Percentiles rank a stretch among this genome's conserved stretches.
Evolutionary conservation across 2,329 filamentous ascomycete species (phyloP).

Genomic region (Hypoxylon sp.): DNA sequence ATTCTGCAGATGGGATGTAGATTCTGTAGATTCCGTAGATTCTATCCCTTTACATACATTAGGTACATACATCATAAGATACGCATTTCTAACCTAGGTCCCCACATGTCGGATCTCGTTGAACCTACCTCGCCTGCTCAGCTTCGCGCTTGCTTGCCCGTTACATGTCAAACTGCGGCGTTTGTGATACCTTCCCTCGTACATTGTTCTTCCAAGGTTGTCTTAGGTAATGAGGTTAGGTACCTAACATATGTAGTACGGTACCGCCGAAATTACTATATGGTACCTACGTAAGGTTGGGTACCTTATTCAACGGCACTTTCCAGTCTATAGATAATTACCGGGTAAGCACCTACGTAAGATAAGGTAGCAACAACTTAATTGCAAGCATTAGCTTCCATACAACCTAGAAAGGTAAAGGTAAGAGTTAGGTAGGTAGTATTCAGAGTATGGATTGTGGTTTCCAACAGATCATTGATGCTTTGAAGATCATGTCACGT

Average conservation of each 20-base stretch:
- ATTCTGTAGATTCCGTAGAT: not conserved
- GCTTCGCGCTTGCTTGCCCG: conserved; percentile 18
- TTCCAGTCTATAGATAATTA: conserved; percentile 1
- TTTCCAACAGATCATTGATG: not conserved
- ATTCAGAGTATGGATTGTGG: not conserved
- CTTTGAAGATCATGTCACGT: conserved; percentile 15
- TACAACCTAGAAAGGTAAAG: not conserved
- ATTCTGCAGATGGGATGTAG: conserved; percentile 7
- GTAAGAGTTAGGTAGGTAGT: conserved; percentile 4
- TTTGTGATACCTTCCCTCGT: conserved; percentile 16
- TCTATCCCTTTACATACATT: not conserved
- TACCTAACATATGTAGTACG: not conserved
- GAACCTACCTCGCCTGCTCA: conserved; percentile 2
- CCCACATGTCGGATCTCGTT: conserved; percentile 26
- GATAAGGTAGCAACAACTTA: not conserved
- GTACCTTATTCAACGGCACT: not conserved
- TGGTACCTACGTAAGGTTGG: not conserved
- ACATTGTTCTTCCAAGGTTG: not conserved
- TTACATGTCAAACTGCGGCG: conserved; percentile 19
- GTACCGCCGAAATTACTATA: not conserved
- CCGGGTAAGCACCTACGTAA: conserved; percentile 2
- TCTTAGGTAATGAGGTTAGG: not conserved
- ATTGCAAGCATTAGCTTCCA: not conserved
- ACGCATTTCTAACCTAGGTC: conserved; percentile 5
- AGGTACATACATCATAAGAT: not conserved